Percentiles rank a stretch among this genome's conserved stretches.
Conservation (phyloP, 2,329 filamentous ascomycete genomes). For the Fusarium begoniae region DNA sequence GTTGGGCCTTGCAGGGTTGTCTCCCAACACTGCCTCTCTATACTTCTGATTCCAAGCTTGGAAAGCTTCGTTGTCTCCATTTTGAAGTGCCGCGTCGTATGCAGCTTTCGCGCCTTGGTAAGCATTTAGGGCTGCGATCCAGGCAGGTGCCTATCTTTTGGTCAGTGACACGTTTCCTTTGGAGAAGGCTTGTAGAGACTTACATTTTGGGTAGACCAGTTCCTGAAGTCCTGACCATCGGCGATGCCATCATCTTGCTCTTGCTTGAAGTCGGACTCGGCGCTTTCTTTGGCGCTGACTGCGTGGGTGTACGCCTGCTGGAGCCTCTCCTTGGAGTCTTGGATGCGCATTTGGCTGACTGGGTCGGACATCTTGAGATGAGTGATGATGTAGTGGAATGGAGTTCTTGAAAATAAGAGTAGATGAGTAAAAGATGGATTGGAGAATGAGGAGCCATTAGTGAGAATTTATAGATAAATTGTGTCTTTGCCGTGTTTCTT, state of each 20-base stretch:
- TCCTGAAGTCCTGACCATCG: accelerated
- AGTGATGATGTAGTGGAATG: accelerated
- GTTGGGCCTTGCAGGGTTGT: background rate
- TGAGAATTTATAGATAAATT: background rate
- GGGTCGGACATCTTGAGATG: background rate
- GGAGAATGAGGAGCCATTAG: accelerated
- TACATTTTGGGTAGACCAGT: accelerated
- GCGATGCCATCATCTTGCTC: accelerated
- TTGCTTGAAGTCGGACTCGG: background rate
- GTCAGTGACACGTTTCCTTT: accelerated
- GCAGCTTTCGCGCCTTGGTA: background rate
- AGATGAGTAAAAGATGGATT: accelerated
- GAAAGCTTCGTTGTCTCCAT: background rate
- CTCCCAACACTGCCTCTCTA: background rate
- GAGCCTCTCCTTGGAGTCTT: background rate
- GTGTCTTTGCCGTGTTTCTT: accelerated
- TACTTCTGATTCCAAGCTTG: background rate
- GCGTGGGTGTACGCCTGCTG: accelerated
- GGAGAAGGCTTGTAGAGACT: accelerated
- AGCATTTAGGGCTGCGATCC: accelerated
- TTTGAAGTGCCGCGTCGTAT: background rate
- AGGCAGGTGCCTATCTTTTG: background rate
- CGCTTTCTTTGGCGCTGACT: background rate
- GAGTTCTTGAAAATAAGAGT: accelerated
- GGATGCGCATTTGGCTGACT: background rate